A percentile compares a stretch with the other conserved stretches of the same genome.
Evolutionary conservation across 768 basidiomycete species (phyloP).

Genomic region (Leccinum fibrillosum): DNA sequence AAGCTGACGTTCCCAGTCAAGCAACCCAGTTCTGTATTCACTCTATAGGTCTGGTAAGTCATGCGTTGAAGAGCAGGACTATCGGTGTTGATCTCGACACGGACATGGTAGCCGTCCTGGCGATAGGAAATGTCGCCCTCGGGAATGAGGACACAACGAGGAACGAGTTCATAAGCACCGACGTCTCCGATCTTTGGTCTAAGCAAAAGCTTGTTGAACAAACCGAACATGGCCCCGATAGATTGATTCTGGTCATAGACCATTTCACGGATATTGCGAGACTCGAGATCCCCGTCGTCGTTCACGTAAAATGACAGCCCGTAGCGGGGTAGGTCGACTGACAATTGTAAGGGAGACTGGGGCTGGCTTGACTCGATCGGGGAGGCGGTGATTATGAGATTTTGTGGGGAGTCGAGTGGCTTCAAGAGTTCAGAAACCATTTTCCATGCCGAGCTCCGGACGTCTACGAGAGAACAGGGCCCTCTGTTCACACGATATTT

Average conservation of each 20-base stretch:
- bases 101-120: conserved; percentile 14
- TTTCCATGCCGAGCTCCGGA: conserved; percentile 24
- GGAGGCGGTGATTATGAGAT: conserved; percentile 20
- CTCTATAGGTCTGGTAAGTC: conserved; percentile 27
- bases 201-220: conserved; percentile 39
- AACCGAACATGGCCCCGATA: conserved; percentile 43
- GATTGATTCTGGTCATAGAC: conserved; percentile 12
- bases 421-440: conserved; percentile 25
- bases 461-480: conserved; percentile 20
- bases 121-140: conserved; percentile 25
- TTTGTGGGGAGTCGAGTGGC: conserved; percentile 21
- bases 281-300: conserved; percentile 33
- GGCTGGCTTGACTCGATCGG: neutral
- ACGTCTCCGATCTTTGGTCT: conserved; percentile 18
- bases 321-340: conserved; percentile 39
- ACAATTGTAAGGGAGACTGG: conserved; percentile 13
- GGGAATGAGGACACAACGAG: conserved; percentile 38
- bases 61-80: neutral
- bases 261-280: conserved; percentile 39
- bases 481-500: conserved; percentile 8
- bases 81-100: conserved; percentile 8
- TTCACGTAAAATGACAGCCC: conserved; percentile 39
- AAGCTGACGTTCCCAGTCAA: conserved; percentile 26
- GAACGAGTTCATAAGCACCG: neutral
- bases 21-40: conserved; percentile 31